A percentile compares a stretch with the other conserved stretches of the same genome.
These are phyloP conservation scores for Ceratobasidium theobromae DNA, from an alignment of 1,284 basidiomycete genomes.

Conservation along the genomic window DNA sequence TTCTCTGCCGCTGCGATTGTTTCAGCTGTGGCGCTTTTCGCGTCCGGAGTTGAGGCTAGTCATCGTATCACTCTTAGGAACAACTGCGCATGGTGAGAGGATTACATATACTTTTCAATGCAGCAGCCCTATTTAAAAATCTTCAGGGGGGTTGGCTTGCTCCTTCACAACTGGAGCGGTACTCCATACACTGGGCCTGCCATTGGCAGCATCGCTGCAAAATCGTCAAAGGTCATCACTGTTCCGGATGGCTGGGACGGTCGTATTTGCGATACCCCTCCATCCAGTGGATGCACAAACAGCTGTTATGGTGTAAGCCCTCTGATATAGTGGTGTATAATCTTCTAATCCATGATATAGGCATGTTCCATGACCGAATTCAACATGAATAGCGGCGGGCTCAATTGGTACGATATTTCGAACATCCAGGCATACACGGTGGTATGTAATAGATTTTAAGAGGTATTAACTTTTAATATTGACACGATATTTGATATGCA, in stretches of 20 bases:
- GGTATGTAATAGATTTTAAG: too few relatives aligned
- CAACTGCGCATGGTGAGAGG: too few relatives aligned
- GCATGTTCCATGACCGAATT: constrained; percentile 7
- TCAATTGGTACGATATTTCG: neutral
- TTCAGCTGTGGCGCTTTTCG: too few relatives aligned
- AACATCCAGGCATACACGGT: neutral
- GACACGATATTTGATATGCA: neutral
- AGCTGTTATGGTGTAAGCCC: neutral
- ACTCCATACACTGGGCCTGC: neutral
- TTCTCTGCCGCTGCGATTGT: too few relatives aligned
- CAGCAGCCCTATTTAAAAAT: too few relatives aligned
- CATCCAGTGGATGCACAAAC: neutral
- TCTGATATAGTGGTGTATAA: too few relatives aligned
- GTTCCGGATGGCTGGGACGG: neutral
- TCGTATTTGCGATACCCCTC: neutral
- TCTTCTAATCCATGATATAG: too few relatives aligned
- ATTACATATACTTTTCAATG: too few relatives aligned
- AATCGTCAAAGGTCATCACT: neutral
- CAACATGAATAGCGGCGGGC: neutral
- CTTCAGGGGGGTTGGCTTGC: neutral
- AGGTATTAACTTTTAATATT: too few relatives aligned
- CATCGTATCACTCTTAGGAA: too few relatives aligned
- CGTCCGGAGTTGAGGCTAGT: too few relatives aligned
- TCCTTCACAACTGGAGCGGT: neutral
- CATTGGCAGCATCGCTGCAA: neutral